Conservation (phyloP, 768 basidiomycete genomes). For the Lanmaoa rubissima region DNA sequence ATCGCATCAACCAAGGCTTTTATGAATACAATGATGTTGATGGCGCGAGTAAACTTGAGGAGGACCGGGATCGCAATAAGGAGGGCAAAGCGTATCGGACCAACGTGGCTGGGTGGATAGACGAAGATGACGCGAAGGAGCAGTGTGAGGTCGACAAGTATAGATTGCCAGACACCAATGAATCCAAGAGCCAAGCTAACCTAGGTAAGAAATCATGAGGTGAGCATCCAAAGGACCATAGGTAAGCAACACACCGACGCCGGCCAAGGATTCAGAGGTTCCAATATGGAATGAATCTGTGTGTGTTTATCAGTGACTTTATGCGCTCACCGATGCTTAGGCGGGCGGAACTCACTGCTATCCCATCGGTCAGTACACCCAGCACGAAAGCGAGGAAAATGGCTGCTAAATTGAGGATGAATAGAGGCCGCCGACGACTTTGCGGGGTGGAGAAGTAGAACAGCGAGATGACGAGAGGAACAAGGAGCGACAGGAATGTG, state of each 20-base stretch:
- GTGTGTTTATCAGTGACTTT: neutral
- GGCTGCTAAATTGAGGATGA: conserved; percentile 16
- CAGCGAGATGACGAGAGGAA: conserved; percentile 19
- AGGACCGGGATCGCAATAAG: too few species aligned
- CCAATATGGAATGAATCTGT: conserved; percentile 26
- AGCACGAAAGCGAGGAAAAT: conserved; percentile 13
- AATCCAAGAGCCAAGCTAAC: too few species aligned
- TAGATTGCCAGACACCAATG: too few species aligned
- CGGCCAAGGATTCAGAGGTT: conserved; percentile 17
- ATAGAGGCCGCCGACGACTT: conserved; percentile 17
- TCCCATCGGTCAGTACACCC: conserved; percentile 10
- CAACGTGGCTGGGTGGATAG: too few species aligned
- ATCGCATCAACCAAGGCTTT: too few species aligned
- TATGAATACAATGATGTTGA: too few species aligned
- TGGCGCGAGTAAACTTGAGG: too few species aligned
- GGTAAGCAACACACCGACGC: neutral
- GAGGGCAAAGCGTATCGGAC: too few species aligned
- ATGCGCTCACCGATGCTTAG: neutral
- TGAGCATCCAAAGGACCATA: too few species aligned
- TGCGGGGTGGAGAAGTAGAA: conserved; percentile 24
- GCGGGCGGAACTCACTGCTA: conserved; percentile 3
- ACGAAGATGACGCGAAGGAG: too few species aligned
- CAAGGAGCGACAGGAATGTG: conserved; percentile 17
- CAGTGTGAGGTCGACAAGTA: too few species aligned
- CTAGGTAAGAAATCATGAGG: too few species aligned